phyloP scores from a whole-genome alignment of 2,329 filamentous ascomycete genomes.

The Botrytis squamosa region DNA sequence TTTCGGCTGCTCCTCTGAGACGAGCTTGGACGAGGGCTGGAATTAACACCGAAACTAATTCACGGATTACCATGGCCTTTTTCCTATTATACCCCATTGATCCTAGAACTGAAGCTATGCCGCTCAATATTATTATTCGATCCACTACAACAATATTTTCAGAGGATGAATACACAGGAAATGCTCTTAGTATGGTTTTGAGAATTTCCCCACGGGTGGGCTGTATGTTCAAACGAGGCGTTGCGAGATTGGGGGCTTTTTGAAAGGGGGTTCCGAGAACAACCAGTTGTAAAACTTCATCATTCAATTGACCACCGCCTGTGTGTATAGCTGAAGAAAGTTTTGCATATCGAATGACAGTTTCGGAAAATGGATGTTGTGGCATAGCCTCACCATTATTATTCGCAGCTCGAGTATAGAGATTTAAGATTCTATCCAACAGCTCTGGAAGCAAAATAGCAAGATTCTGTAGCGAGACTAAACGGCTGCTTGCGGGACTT shows the following conservation, averaged over 20 bases:
- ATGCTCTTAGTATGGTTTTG: slow-evolving; percentile 64
- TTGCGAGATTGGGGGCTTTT: slow-evolving; percentile 45
- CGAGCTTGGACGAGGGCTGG: slow-evolving; percentile 85
- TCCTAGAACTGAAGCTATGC: slow-evolving; percentile 83
- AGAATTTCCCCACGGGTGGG: slow-evolving; percentile 64
- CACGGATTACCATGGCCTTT: slow-evolving; percentile 84
- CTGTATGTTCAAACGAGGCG: slow-evolving; percentile 54
- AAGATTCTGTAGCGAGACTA: slow-evolving; percentile 49
- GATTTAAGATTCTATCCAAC: slow-evolving; percentile 68
- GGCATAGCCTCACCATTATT: slow-evolving; percentile 67
- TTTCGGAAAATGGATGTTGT: slow-evolving; percentile 69
- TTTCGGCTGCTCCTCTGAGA: slow-evolving; percentile 91
- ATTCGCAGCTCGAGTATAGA: slow-evolving; percentile 67
- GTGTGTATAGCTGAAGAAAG: slow-evolving; percentile 66
- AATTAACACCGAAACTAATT: slow-evolving; percentile 79
- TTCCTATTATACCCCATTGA: slow-evolving; percentile 79
- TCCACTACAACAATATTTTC: slow-evolving; percentile 72
- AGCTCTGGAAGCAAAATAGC: slow-evolving; percentile 68
- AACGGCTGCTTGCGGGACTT: slow-evolving; percentile 39
- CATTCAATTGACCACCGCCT: slow-evolving; percentile 60
- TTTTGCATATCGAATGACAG: slow-evolving; percentile 70
- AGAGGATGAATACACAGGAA: slow-evolving; percentile 62
- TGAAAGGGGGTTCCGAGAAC: slow-evolving; percentile 61
- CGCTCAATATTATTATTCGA: slow-evolving; percentile 75
- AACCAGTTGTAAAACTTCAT: slow-evolving; percentile 61